phyloP scores from a whole-genome alignment of 2,329 filamentous ascomycete genomes.

The Ceratocystis lukuohia region DNA sequence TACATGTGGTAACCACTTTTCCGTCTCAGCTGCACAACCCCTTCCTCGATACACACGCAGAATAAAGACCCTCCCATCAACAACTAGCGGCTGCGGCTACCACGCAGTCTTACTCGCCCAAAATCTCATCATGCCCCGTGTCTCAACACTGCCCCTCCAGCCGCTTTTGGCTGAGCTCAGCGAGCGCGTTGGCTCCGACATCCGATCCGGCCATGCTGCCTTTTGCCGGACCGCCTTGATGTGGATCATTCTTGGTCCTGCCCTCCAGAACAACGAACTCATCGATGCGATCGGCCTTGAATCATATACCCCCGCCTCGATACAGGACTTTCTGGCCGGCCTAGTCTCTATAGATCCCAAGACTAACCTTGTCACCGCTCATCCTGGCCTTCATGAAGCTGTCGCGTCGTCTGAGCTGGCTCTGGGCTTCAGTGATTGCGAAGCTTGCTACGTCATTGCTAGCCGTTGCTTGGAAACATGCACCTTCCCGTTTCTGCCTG shows the following conservation, averaged over 20 bases:
- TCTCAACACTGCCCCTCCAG: background rate
- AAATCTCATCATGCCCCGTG: background rate
- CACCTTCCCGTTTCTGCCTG: slow-evolving; percentile 17
- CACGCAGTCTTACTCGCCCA: background rate
- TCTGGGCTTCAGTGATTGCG: slow-evolving; percentile 16
- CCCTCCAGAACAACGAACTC: slow-evolving; percentile 8
- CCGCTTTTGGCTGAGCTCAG: slow-evolving; percentile 4
- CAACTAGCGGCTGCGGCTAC: too few relatives aligned
- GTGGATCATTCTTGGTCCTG: slow-evolving; percentile 15
- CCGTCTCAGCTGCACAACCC: background rate
- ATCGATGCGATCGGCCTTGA: slow-evolving; percentile 16
- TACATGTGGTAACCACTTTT: background rate
- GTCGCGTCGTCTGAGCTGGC: slow-evolving; percentile 9
- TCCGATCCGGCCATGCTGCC: slow-evolving; percentile 16
- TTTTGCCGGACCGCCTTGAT: slow-evolving; percentile 18
- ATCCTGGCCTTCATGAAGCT: slow-evolving; percentile 16
- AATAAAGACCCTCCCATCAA: background rate
- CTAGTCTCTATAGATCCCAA: slow-evolving; percentile 9
- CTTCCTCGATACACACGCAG: background rate
- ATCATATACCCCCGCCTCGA: slow-evolving; percentile 1
- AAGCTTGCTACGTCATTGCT: slow-evolving; percentile 18
- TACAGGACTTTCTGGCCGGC: slow-evolving; percentile 5
- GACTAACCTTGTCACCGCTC: background rate
- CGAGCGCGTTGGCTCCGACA: slow-evolving; percentile 15
- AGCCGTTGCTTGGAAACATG: slow-evolving; percentile 18